Evolutionary conservation across 306 rosid genomes (phyloP).

Genomic region (Sphenostylis stenocarpa): DNA sequence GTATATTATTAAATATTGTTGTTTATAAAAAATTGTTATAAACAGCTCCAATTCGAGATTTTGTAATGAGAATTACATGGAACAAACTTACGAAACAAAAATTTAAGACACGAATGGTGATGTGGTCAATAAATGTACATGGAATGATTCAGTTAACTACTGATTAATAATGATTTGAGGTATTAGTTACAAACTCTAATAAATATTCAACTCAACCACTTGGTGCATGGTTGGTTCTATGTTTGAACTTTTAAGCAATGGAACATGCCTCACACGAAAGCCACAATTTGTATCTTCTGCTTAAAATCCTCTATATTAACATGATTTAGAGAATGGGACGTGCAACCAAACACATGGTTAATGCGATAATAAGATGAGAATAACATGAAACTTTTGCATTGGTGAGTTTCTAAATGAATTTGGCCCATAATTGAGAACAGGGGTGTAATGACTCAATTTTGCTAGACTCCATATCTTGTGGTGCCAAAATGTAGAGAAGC

Average conservation of each 20-base stretch:
- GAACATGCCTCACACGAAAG: neutral
- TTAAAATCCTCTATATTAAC: neutral
- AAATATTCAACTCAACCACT: neutral
- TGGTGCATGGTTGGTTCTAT: neutral
- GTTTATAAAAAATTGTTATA: no score
- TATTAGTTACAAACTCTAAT: neutral
- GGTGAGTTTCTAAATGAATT: neutral
- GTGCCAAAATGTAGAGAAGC: neutral
- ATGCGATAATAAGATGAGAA: neutral
- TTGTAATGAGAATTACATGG: no score
- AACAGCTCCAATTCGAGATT: no score
- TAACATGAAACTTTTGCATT: neutral
- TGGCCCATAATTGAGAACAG: neutral
- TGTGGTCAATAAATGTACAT: neutral
- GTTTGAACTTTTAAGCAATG: neutral
- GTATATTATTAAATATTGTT: no score
- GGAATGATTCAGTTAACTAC: neutral
- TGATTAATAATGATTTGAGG: neutral
- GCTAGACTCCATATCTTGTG: neutral
- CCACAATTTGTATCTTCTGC: neutral
- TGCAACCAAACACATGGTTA: neutral
- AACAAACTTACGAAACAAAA: no score
- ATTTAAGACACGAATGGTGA: no score
- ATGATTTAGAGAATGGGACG: neutral
- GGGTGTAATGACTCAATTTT: neutral